Conservation (phyloP, 371 early-diverging fungal species). For the Actinomortierella wolfii region DNA sequence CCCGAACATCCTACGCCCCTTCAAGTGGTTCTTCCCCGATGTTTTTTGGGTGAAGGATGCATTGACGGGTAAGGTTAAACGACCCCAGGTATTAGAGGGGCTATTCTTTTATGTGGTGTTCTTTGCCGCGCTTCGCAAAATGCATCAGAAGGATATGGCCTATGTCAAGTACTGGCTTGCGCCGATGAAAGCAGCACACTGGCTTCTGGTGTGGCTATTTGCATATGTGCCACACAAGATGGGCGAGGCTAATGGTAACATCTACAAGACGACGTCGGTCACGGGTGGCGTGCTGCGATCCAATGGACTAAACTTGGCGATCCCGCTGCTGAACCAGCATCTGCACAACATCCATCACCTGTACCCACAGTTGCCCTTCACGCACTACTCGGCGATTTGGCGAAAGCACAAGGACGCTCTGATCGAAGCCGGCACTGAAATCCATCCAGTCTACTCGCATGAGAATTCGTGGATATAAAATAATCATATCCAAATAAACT, state of each 20-base stretch:
- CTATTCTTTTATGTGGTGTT: conserved; percentile 13
- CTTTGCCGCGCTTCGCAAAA: conserved; percentile 10
- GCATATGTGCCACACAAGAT: conserved; percentile 40
- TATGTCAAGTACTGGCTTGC: conserved; percentile 38
- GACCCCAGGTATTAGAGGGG: conserved; percentile 9
- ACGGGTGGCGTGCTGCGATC: conserved; percentile 37
- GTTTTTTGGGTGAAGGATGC: conserved; percentile 22
- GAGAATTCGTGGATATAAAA: conserved; percentile 33
- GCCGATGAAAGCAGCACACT: conserved; percentile 39
- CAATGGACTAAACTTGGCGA: conserved; percentile 36
- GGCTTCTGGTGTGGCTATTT: conserved; percentile 38
- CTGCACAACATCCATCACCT: conserved; percentile 44
- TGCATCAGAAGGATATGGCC: conserved; percentile 19
- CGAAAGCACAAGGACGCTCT: conserved; percentile 38
- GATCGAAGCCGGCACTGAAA: conserved; percentile 35
- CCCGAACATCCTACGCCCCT: conserved; percentile 21
- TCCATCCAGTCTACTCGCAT: conserved; percentile 25
- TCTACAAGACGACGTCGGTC: conserved; percentile 43
- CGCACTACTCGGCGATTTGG: conserved; percentile 36
- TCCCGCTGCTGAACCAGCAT: conserved; percentile 42
- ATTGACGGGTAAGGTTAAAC: conserved; percentile 7
- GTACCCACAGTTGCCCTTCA: conserved; percentile 44
- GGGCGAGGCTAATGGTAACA: conserved; percentile 28
- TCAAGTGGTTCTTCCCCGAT: conserved; percentile 44
- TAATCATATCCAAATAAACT: background rate